Evolutionary conservation across 352 stramenopile genomes (phyloP).

Genomic region (Pythium volutum): DNA sequence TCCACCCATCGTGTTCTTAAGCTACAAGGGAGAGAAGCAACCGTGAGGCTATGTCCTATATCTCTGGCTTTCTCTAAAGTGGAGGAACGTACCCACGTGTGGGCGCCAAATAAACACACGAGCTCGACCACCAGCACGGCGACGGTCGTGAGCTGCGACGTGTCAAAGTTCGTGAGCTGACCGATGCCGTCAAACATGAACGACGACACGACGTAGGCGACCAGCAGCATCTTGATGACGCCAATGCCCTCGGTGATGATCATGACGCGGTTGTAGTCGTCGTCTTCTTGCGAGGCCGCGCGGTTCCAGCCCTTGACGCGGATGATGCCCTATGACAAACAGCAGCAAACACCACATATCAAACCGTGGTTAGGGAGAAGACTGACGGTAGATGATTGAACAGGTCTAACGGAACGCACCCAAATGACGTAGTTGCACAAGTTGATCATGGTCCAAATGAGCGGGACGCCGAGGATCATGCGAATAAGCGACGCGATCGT

Average conservation of each 20-base stretch:
- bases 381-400: too few species aligned
- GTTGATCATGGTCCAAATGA: conserved; percentile 80
- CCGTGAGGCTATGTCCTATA: too few species aligned
- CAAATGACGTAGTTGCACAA: conserved; percentile 83
- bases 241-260: conserved; percentile 85
- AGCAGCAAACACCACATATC: not conserved
- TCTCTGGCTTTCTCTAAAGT: not conserved
- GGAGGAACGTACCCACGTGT: conserved; percentile 64
- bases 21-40: conserved; percentile 36
- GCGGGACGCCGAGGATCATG: conserved; percentile 61
- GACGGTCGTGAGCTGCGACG: conserved; percentile 72
- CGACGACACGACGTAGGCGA: conserved; percentile 77
- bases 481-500: conserved; percentile 53
- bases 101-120: conserved; percentile 71
- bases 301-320: conserved; percentile 80
- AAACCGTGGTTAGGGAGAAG: too few species aligned
- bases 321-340: conserved; percentile 53
- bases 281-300: conserved; percentile 60
- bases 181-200: conserved; percentile 85
- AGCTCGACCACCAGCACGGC: conserved; percentile 78
- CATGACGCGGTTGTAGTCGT: conserved; percentile 85
- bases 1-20: conserved; percentile 85
- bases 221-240: conserved; percentile 81
- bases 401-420: conserved; percentile 26
- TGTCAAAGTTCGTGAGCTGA: conserved; percentile 76